phyloP scores from a whole-genome alignment of 352 stramenopile genomes.

The Phytophthora pistaciae region DNA sequence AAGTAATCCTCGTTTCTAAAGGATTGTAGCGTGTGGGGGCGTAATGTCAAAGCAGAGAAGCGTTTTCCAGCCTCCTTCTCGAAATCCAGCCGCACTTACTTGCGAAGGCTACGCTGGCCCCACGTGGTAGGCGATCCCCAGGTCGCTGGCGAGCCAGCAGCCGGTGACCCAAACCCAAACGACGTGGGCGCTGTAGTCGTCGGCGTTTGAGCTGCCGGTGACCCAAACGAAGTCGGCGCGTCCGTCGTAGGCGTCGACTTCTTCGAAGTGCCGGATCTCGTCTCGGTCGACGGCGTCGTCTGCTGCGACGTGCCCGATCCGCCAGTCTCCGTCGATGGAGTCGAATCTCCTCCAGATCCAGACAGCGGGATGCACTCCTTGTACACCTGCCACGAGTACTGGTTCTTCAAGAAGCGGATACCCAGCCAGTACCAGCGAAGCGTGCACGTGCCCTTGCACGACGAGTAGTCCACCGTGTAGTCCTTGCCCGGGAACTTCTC shows the following conservation, averaged over 20 bases:
- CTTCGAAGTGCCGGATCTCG: not conserved
- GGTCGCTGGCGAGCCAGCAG: not conserved
- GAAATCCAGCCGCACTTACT: conserved; percentile 7
- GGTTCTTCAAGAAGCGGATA: conserved; percentile 43
- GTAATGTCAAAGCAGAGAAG: not conserved
- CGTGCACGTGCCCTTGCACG: conserved; percentile 26
- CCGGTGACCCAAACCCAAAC: not conserved
- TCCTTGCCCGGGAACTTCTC: conserved; percentile 35
- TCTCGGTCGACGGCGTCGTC: not conserved
- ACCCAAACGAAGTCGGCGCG: not conserved
- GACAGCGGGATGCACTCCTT: conserved; percentile 51
- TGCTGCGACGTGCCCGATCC: not conserved
- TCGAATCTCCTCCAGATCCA: conserved; percentile 17
- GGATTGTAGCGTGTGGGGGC: not conserved
- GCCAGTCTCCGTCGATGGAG: conserved; percentile 1
- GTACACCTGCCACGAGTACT: conserved; percentile 71
- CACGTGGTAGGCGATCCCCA: not conserved
- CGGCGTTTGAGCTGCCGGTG: not conserved
- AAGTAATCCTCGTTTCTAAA: not conserved
- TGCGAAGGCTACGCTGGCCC: conserved; percentile 14
- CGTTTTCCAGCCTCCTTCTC: not conserved
- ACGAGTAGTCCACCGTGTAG: conserved; percentile 36
- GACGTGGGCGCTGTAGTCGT: not conserved
- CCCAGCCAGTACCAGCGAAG: conserved; percentile 35
- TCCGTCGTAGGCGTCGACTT: conserved; percentile 4